A percentile compares a stretch with the other conserved stretches of the same genome.
phyloP scores from a whole-genome alignment of 257 asterid species.

The Misopates orontium region DNA sequence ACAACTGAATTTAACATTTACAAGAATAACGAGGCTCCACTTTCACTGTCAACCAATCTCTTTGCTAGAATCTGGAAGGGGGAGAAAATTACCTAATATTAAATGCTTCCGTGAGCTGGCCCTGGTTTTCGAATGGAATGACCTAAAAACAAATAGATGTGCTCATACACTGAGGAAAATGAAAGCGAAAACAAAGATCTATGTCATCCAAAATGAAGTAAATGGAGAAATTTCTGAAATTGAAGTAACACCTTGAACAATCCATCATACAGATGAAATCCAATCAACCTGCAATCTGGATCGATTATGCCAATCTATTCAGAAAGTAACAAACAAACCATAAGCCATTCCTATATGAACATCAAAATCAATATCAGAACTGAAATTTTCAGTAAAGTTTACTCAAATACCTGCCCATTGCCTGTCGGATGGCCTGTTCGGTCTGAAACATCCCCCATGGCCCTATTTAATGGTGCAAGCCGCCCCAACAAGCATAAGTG shows the following conservation, averaged over 20 bases:
- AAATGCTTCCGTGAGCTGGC: conserved; percentile 90
- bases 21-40: neutral
- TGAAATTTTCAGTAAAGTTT: conserved; percentile 22
- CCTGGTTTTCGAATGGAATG: conserved; percentile 88
- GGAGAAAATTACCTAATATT: conserved; percentile 64
- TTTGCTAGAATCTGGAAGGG: too few relatives aligned
- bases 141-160: conserved; percentile 47
- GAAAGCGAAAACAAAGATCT: conserved; percentile 3
- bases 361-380: conserved; percentile 5
- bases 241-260: conserved; percentile 62
- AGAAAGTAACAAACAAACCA: conserved; percentile 26
- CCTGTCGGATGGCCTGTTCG: conserved; percentile 91
- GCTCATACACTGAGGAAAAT: conserved; percentile 10
- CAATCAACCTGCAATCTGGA: conserved; percentile 90
- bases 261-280: conserved; percentile 89
- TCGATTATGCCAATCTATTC: conserved; percentile 83
- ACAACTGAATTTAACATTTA: neutral
- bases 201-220: conserved; percentile 1
- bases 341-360: conserved; percentile 2
- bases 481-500: conserved; percentile 31
- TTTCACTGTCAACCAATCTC: neutral
- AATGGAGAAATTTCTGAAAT: conserved; percentile 14
- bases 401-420: conserved; percentile 75
- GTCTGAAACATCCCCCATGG: conserved; percentile 98
- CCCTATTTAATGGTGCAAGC: conserved; percentile 52